Conservation (phyloP, 176 grass and related monocot genomes). For the Avena eriantha region DNA sequence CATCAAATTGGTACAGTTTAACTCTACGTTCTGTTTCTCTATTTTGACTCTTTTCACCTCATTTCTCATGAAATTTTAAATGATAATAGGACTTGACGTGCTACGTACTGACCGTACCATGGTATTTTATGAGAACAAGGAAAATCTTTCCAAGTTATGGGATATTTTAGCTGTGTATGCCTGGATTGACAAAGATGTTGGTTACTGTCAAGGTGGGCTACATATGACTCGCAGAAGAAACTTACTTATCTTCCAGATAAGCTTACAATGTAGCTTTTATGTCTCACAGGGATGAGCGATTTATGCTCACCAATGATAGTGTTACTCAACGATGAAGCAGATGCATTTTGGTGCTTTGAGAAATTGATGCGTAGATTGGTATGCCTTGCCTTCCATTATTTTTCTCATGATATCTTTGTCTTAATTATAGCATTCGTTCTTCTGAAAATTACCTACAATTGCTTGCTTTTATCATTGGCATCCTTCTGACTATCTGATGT, state of each 20-base stretch:
- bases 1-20: slow-evolving; percentile 89
- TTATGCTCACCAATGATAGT: slow-evolving; percentile 99
- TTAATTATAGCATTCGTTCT: slow-evolving; percentile 24
- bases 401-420: slow-evolving; percentile 24
- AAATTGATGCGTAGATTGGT: slow-evolving; percentile 99
- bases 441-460: slow-evolving; percentile 33
- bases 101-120: slow-evolving; percentile 94
- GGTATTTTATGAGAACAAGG: slow-evolving; percentile 97
- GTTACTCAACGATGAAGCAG: slow-evolving; percentile 90
- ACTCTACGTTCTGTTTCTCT: slow-evolving; percentile 31
- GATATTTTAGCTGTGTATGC: slow-evolving; percentile 97
- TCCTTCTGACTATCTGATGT: slow-evolving; percentile 48
- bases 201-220: slow-evolving; percentile 92
- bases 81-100: slow-evolving; percentile 84
- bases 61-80: slow-evolving; percentile 36
- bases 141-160: slow-evolving; percentile 98
- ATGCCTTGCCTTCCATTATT: slow-evolving; percentile 33
- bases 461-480: slow-evolving; percentile 35
- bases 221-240: slow-evolving; percentile 31
- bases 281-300: slow-evolving; percentile 94
- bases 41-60: slow-evolving; percentile 3
- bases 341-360: slow-evolving; percentile 99
- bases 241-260: slow-evolving; percentile 30
- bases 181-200: slow-evolving; percentile 99
- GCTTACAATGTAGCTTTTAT: slow-evolving; percentile 43